Conservation (phyloP, 2,329 filamentous ascomycete species). For the Fusarium cyanostomum region DNA sequence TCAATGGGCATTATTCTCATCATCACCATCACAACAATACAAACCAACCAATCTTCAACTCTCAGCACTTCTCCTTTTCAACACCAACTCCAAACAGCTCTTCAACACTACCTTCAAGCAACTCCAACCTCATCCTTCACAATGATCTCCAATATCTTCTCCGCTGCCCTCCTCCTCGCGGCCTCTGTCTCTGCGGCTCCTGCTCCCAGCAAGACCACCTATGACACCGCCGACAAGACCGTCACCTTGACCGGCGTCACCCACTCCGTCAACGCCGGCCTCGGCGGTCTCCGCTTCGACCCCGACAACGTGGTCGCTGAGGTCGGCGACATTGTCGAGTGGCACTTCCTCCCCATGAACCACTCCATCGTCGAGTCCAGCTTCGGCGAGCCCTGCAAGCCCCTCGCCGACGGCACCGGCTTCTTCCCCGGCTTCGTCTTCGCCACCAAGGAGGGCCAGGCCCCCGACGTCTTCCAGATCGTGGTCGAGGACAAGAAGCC, state of each 20-base stretch:
- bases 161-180: constrained; percentile 43
- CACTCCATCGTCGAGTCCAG: constrained; percentile 59
- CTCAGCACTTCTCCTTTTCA: not conserved
- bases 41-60: constrained; percentile 2
- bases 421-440: constrained; percentile 60
- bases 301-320: constrained; percentile 60
- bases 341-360: constrained; percentile 62
- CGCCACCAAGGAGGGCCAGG: constrained; percentile 48
- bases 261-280: constrained; percentile 58
- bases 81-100: not conserved
- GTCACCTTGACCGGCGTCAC: constrained; percentile 52
- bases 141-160: constrained; percentile 48
- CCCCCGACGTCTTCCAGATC: constrained; percentile 56
- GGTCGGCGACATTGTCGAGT: constrained; percentile 62
- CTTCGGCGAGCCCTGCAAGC: constrained; percentile 55
- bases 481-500: constrained; percentile 53
- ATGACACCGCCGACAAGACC: constrained; percentile 45
- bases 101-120: not conserved
- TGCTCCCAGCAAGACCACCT: constrained; percentile 43
- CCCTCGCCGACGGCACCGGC: constrained; percentile 48
- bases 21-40: constrained; percentile 23
- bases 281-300: constrained; percentile 57
- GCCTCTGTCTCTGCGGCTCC: constrained; percentile 46
- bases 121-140: constrained; percentile 18
- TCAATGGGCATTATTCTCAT: constrained; percentile 22